Evolutionary conservation across 2,329 filamentous ascomycete species (phyloP), one percentile per base, ranked within the genome.

Genomic region (Cladosporium phlei): DNA sequence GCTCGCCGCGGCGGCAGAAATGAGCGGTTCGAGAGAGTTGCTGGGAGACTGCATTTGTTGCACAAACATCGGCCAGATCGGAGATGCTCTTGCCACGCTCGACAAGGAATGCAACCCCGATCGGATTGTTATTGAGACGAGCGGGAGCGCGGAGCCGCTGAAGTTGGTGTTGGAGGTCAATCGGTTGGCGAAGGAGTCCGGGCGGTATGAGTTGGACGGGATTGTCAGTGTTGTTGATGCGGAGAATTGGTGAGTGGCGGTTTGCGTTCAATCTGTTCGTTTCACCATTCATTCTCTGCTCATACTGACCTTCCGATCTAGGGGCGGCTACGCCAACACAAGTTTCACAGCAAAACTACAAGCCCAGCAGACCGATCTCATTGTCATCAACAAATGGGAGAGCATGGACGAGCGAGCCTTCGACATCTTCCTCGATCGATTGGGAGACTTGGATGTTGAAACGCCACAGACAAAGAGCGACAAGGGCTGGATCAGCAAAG

Each of bases 1-100:
- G 66, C 83, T 98, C 22, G 91, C 93, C 12, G 77, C 85, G 0
- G 85, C 85, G 11, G 80, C 80, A 39, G 83, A 90, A 52, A 89
- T 98, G 56, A 85, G 88, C 1, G 91, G 89, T 46, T 90, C 95
- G 4, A 86, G 86, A 59, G 93, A 98, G 68, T 78, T 98, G 1
- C 83, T 98, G 45, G 95, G 95, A 66, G 93, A 91, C 55, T 97
- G 93, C 71, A 97, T 98, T 68, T 98, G 93, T 78, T 98, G 93
- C 73, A 97, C 97, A 65, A 84, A 97, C 20, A 91, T 98, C 51
- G 93, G 93, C 12, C 88, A 95, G 66, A 80, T 98, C 6, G 80
- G 81, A 50, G 82, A 85, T 38, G 90, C 91, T 1, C 81, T 98
- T 14, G 70, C 78, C 33, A 83, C 93, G 61, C 81, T 98, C 30